A percentile compares a stretch with the other conserved stretches of the same genome.
phyloP scores from a whole-genome alignment of 2,329 filamentous ascomycete genomes.

The Chalaropsis ovoidea region DNA sequence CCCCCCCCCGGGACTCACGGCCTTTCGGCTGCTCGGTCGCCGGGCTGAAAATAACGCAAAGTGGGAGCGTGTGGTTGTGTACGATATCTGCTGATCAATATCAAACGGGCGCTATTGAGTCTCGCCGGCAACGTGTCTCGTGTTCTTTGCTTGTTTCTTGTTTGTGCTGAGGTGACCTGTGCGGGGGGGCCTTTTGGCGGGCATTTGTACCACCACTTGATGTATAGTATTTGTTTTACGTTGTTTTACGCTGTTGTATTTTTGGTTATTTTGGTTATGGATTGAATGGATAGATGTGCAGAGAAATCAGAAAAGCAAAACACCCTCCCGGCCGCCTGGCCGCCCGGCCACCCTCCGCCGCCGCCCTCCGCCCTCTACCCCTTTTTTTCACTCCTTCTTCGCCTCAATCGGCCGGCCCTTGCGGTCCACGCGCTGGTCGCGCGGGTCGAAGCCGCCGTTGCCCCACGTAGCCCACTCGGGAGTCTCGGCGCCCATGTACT shows the following conservation, averaged over 20 bases:
- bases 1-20: too few relatives aligned
- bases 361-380: background rate
- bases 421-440: slow-evolving; percentile 74
- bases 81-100: slow-evolving; percentile 20
- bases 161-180: background rate
- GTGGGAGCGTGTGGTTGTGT: slow-evolving; percentile 6
- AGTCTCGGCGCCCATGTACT: slow-evolving; percentile 77
- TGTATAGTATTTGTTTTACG: too few relatives aligned
- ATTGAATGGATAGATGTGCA: too few relatives aligned
- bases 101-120: slow-evolving; percentile 7
- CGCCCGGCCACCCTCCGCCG: background rate
- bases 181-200: too few relatives aligned
- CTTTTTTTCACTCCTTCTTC: slow-evolving; percentile 17
- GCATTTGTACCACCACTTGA: too few relatives aligned
- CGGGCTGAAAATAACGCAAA: background rate
- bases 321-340: too few relatives aligned
- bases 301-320: too few relatives aligned
- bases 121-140: background rate
- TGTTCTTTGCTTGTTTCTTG: background rate
- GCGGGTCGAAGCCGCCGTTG: slow-evolving; percentile 84
- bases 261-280: too few relatives aligned
- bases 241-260: too few relatives aligned
- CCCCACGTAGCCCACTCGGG: slow-evolving; percentile 95
- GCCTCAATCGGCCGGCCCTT: slow-evolving; percentile 61
- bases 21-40: too few relatives aligned